Conservation (phyloP, 345 rosid species). For the Eucalyptus fibrosa region DNA sequence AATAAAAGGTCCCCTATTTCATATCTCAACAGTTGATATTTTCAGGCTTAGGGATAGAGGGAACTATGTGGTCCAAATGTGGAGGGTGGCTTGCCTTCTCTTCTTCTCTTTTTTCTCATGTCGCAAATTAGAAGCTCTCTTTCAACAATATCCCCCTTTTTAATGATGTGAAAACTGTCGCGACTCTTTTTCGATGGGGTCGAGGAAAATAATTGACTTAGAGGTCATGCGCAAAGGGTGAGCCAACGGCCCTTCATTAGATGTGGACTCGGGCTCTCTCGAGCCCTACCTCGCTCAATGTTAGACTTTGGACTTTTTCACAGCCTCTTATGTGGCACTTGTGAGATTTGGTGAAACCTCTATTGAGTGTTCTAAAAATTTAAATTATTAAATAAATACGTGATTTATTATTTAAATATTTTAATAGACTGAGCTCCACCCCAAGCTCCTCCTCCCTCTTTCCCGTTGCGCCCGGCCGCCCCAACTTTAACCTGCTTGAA, state of each 20-base stretch:
- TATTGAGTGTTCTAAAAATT: accelerated
- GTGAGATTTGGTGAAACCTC: too few relatives aligned
- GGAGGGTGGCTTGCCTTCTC: too few relatives aligned
- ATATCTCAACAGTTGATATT: too few relatives aligned
- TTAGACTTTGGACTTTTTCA: neutral
- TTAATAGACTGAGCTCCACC: neutral
- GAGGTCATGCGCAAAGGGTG: neutral
- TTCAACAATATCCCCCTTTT: neutral
- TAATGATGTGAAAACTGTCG: neutral
- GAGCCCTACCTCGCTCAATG: neutral
- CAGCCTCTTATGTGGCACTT: neutral
- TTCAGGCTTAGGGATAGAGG: too few relatives aligned
- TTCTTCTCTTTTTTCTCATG: too few relatives aligned
- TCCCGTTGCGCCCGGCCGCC: neutral
- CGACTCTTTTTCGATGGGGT: accelerated
- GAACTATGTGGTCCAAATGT: too few relatives aligned
- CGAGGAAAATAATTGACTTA: too few relatives aligned
- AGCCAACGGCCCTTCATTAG: neutral
- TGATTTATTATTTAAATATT: too few relatives aligned
- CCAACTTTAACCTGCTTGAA: neutral
- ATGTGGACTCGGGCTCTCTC: neutral
- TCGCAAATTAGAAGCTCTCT: too few relatives aligned
- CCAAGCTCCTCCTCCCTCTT: neutral
- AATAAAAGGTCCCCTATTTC: too few relatives aligned
- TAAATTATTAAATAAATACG: too few relatives aligned